Evolutionary conservation across 192 early-diverging fungal genomes (phyloP).

Genomic region (Podila minutissima): DNA sequence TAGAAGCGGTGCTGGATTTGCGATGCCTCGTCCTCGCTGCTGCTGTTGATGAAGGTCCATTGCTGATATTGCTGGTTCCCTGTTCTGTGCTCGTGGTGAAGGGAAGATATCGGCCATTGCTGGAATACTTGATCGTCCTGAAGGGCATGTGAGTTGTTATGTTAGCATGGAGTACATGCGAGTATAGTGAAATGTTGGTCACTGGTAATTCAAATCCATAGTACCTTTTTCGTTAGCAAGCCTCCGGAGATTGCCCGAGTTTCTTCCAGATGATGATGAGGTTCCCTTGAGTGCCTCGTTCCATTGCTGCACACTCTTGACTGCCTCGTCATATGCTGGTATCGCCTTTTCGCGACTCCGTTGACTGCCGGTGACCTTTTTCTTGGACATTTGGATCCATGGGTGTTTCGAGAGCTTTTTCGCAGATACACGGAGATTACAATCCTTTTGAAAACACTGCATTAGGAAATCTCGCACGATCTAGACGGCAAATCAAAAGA

Average conservation of each 20-base stretch:
- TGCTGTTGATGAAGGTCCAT: slow-evolving; percentile 1
- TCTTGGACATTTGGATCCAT: slow-evolving; percentile 63
- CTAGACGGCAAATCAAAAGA: slow-evolving; percentile 20
- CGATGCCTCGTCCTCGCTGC: not conserved
- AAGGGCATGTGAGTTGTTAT: no score
- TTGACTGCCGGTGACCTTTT: slow-evolving; percentile 39
- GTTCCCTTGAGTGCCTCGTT: slow-evolving; percentile 49
- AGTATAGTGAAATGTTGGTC: no score
- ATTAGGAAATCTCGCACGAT: slow-evolving; percentile 78
- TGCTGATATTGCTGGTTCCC: not conserved
- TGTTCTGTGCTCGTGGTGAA: slow-evolving; percentile 12
- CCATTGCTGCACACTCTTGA: slow-evolving; percentile 53
- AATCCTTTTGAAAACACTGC: slow-evolving; percentile 82
- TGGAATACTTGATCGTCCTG: not conserved
- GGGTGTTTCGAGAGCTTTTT: slow-evolving; percentile 74
- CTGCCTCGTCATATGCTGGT: slow-evolving; percentile 48
- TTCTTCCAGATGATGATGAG: slow-evolving; percentile 12
- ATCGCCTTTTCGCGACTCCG: slow-evolving; percentile 30
- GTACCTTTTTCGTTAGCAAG: slow-evolving; percentile 16
- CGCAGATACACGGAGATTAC: slow-evolving; percentile 72
- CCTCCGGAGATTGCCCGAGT: slow-evolving; percentile 28
- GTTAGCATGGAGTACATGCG: no score
- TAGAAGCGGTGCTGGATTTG: slow-evolving; percentile 3
- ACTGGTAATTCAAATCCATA: not conserved
- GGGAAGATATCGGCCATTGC: slow-evolving; percentile 30